Percentiles rank a stretch among this genome's conserved stretches.
phyloP scores from a whole-genome alignment of 1,284 basidiomycete species.

The Cerioporus squamosus region DNA sequence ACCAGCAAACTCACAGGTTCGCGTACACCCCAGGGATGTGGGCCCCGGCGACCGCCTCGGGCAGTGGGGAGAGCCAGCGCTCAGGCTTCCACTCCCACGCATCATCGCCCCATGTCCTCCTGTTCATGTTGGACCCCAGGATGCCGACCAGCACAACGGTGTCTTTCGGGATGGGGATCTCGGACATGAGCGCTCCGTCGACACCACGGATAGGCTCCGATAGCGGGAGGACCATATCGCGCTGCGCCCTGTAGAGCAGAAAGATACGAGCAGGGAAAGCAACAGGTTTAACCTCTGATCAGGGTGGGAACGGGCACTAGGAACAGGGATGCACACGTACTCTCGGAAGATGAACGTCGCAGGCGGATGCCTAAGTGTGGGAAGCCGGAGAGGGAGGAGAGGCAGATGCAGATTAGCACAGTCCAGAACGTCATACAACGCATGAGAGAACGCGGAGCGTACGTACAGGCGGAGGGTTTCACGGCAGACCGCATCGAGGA shows the following conservation, averaged over 20 bases:
- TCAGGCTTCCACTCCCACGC: slow-evolving; percentile 37
- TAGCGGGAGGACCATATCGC: slow-evolving; percentile 31
- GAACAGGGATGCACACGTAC: slow-evolving; percentile 12
- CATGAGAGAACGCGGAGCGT: neutral
- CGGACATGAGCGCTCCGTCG: slow-evolving; percentile 40
- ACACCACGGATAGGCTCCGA: slow-evolving; percentile 27
- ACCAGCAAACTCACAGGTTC: slow-evolving; percentile 26
- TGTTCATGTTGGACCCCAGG: slow-evolving; percentile 34
- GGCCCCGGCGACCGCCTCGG: slow-evolving; percentile 24
- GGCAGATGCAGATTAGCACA: slow-evolving; percentile 3
- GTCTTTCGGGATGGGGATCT: slow-evolving; percentile 47
- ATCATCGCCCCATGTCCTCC: slow-evolving; percentile 35
- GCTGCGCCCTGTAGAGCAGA: slow-evolving; percentile 27
- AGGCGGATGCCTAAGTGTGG: slow-evolving; percentile 21
- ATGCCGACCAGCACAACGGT: slow-evolving; percentile 35
- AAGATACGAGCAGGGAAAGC: neutral
- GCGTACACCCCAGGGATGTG: slow-evolving; percentile 33
- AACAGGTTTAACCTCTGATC: slow-evolving; percentile 1
- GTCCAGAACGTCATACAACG: neutral
- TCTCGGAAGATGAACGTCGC: slow-evolving; percentile 26
- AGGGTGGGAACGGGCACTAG: slow-evolving; percentile 3
- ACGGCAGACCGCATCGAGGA: slow-evolving; percentile 39
- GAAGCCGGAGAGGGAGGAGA: neutral
- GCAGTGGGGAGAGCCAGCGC: slow-evolving; percentile 32
- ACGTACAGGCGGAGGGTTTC: slow-evolving; percentile 37